Evolutionary conservation across 768 basidiomycete species (phyloP), one percentile per base, ranked within the genome.

Genomic region (Serendipita indica): DNA sequence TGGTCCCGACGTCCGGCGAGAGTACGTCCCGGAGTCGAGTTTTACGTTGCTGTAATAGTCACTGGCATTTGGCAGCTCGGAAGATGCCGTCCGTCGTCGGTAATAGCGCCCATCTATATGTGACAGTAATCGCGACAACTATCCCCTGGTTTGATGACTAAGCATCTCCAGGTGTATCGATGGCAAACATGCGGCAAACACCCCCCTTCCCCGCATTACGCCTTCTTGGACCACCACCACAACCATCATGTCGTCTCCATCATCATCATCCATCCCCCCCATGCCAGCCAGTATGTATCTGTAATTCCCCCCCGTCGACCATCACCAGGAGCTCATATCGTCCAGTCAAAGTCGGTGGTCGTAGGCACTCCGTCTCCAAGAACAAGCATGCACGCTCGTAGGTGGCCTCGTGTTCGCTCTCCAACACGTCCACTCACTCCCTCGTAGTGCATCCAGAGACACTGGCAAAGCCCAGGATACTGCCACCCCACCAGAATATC

Each of bases 231-330:
- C 41, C 27, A n/a, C 18, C 18, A 43, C 41, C 41, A 43, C 41
- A 43, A 43, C 41, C 35, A 43, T n/a, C 16, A 43, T 43, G 41
- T 43, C 41, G 5, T 43, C 41, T 6, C 41, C 41, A 7, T n/a
- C 22, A 54, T 22, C 41, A 7, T n/a, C 22, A 54, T 22, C 22
- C 22, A 25, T 20, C 49, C 30, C 49, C 30, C 49, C 20, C 22
- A 54, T 54, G 49, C 49, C 49, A 54, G 49, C 49, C 20, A 16
- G 49, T 54, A 54, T 10, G 49, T 54, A 27, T 25, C 20, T 27
- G 6, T 7, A 10, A 46, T 10, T 7, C 20, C 30, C 22, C 49
- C 12, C 30, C 20, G 16, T 27, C 22, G 22, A 14, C 12, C 10
- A 12, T 27, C 22, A 10, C 49, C 18, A 18, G 41, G 18, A 18